These are phyloP conservation scores for Cyclotella kingstonii DNA, from an alignment of 108 stramenopile genomes.

Conservation along the genomic window DNA sequence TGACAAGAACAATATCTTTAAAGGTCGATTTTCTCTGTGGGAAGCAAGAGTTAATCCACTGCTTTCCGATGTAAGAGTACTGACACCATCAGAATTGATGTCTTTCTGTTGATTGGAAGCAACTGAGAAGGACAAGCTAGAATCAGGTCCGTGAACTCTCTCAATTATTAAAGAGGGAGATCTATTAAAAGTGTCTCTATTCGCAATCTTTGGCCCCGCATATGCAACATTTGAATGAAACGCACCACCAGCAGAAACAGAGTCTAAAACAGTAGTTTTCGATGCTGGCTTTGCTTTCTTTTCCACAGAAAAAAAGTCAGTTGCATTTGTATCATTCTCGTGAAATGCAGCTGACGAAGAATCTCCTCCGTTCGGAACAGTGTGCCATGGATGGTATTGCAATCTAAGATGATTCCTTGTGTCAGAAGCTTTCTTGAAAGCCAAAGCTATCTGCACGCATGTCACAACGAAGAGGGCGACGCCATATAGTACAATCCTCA, in stretches of 20 bases:
- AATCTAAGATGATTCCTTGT: too few species aligned
- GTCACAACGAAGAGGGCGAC: not conserved
- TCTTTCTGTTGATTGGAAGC: conserved; percentile 20
- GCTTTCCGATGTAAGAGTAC: not conserved
- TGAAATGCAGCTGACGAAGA: not conserved
- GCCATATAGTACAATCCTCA: too few species aligned
- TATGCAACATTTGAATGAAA: conserved; percentile 14
- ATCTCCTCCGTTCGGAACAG: conserved; percentile 13
- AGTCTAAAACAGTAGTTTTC: conserved; percentile 26
- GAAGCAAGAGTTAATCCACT: not conserved
- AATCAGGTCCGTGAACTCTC: not conserved
- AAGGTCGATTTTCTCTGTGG: conserved; percentile 27
- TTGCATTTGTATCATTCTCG: conserved; percentile 4
- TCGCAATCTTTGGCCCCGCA: conserved; percentile 1
- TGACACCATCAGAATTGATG: not conserved
- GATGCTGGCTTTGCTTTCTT: conserved; percentile 3
- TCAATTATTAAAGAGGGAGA: not conserved
- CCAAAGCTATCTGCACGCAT: too few species aligned
- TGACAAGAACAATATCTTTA: conserved; percentile 90
- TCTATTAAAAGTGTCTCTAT: not conserved
- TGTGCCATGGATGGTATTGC: not conserved
- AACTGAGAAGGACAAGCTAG: conserved; percentile 17
- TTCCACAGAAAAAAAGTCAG: not conserved
- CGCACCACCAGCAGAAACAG: conserved; percentile 31
- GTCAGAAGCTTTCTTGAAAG: too few species aligned